phyloP scores from a whole-genome alignment of 2,329 filamentous ascomycete species.

The Ceratocystis diversiconidia region DNA sequence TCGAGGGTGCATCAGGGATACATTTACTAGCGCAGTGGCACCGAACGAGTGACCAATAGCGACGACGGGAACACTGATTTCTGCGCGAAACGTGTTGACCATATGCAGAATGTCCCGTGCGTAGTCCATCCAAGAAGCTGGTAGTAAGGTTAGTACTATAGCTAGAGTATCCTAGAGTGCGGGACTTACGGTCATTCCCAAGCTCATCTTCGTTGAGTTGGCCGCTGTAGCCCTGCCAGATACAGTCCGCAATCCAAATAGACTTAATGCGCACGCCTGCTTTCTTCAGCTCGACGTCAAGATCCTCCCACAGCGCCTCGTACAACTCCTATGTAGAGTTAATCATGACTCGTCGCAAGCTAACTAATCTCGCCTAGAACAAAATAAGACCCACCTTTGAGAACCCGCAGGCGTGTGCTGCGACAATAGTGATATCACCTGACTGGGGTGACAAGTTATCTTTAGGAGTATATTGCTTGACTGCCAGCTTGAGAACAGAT shows the following conservation, averaged over 20 bases:
- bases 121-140: conserved; percentile 77
- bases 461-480: conserved; percentile 79
- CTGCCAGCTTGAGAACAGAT: conserved; percentile 54
- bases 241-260: conserved; percentile 86
- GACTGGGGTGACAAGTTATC: conserved; percentile 52
- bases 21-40: conserved; percentile 54
- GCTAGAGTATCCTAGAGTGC: background rate
- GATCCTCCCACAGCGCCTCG: conserved; percentile 79
- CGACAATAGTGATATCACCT: conserved; percentile 74
- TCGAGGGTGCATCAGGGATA: conserved; percentile 65
- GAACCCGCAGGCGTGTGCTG: conserved; percentile 81
- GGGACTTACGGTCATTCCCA: conserved; percentile 65
- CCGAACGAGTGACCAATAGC: conserved; percentile 87
- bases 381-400: conserved; percentile 48
- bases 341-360: background rate
- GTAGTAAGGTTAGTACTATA: background rate
- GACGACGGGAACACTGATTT: conserved; percentile 59
- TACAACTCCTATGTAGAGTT: conserved; percentile 58
- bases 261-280: conserved; percentile 54
- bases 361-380: background rate
- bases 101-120: conserved; percentile 71
- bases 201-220: conserved; percentile 60
- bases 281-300: conserved; percentile 43
- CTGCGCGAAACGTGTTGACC: conserved; percentile 61
- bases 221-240: conserved; percentile 68